Conservation (phyloP, 257 asterid species). For the Solanum acaule region DNA sequence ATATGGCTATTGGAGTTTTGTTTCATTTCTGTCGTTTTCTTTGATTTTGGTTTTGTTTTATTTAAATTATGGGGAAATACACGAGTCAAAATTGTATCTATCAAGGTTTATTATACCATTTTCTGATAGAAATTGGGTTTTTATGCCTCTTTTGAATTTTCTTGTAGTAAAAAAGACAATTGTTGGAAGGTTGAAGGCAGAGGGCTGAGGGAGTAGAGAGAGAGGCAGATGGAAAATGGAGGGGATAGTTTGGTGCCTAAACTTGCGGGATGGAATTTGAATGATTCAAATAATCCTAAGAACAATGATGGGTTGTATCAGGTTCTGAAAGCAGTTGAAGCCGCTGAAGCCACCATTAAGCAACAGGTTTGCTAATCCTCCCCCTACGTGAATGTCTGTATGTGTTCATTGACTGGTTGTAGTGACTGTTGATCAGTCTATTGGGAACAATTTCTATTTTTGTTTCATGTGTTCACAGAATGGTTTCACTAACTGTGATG, state of each 20-base stretch:
- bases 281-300: slow-evolving; percentile 35
- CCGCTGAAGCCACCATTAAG: slow-evolving; percentile 88
- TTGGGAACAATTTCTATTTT: neutral
- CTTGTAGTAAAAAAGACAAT: neutral
- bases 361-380: slow-evolving; percentile 47
- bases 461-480: neutral
- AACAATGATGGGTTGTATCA: slow-evolving; percentile 69
- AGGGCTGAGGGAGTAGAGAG: neutral
- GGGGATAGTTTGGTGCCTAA: slow-evolving; percentile 39
- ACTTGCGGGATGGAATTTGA: slow-evolving; percentile 47
- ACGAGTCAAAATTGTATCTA: neutral
- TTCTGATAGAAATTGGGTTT: neutral
- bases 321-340: slow-evolving; percentile 95
- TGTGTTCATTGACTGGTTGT: neutral
- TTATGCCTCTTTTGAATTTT: neutral
- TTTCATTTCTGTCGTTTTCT: neutral
- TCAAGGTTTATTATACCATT: neutral
- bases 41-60: neutral
- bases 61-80: neutral
- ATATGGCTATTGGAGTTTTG: neutral
- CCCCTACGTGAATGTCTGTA: neutral
- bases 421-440: neutral
- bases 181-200: neutral
- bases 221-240: slow-evolving; percentile 48
- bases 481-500: neutral